Base-by-base conservation (phyloP, 495 filamentous ascomycete species). In the Hyaloscypha hepaticicola region DNA sequence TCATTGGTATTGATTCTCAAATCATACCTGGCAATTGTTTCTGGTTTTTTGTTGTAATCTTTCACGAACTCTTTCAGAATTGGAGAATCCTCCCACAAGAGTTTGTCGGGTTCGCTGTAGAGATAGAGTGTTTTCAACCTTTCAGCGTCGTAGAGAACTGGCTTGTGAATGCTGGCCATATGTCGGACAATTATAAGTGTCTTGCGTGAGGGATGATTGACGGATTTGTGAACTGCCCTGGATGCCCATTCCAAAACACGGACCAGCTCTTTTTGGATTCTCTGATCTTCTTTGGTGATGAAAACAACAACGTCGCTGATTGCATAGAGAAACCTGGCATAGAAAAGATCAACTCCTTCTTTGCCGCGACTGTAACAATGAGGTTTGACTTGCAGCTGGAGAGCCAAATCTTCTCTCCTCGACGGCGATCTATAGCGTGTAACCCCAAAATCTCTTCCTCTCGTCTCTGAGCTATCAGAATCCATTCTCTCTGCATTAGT, bases 251-350 rank as follows among this genome's bases (percentile, higher is more conserved):
- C 53, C 11, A 56, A 21, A 7, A 56, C 22, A 26, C 53, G 22
- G 19, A 27, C 19, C 2, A 56, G 22, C 6, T 56, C 53, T 5
- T 16, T 57, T 50, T 74, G 66, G 60, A 61, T 51, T 22, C 7
- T 29, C 11, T 29, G 16, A 11, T 31, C 41, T 27, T 38, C 28
- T 49, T 51, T 53, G 5, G 41, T 27, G 26, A 51, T 45, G 67
- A 83, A 84, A 8, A 81, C 78, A 14, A 83, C 71, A 12, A 78
- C 78, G 58, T 84, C 82, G 5, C 78, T 81, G 56, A 83, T 81
- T 1, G 79, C 81, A 67, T 83, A 84, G 0, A 85, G 77, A 29
- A 84, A 72, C 27, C 81, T 71, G n/a, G 83, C 82, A 64, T 83
- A 85, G 0, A 85, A 68, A 7, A 79, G 62, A 14, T 72, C 76